Evolutionary conservation across 2,329 filamentous ascomycete species (phyloP).

Genomic region (Xylariaceae sp.): DNA sequence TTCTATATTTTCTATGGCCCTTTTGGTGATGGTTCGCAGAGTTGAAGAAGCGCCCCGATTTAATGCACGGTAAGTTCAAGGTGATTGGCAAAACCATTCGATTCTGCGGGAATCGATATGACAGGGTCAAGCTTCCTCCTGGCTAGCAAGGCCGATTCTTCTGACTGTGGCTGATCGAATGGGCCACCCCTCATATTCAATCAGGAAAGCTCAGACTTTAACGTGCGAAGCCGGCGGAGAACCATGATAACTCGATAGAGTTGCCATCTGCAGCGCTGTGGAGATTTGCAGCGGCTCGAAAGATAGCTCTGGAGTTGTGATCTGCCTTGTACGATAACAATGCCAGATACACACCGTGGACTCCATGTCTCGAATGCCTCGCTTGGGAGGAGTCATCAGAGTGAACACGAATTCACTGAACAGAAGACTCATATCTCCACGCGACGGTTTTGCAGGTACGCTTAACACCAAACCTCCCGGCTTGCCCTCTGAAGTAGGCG

Average conservation of each 20-base stretch:
- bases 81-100: neutral
- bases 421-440: neutral
- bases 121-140: no score
- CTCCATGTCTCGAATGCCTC: neutral
- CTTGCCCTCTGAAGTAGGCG: neutral
- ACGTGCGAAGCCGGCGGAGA: neutral
- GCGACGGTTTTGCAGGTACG: neutral
- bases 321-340: neutral
- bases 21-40: neutral
- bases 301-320: neutral
- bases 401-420: no score
- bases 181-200: neutral
- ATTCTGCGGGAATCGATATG: neutral
- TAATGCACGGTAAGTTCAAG: neutral
- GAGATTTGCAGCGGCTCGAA: neutral
- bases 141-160: neutral
- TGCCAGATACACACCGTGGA: neutral
- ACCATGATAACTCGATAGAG: neutral
- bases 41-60: neutral
- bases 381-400: no score
- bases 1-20: neutral
- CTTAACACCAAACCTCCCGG: no score
- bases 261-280: neutral
- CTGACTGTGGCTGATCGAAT: neutral
- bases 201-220: neutral